A percentile compares a stretch with the other conserved stretches of the same genome.
These are phyloP conservation scores for Rubia balearica DNA, from an alignment of 305 asterid genomes.

Conservation along the genomic window DNA sequence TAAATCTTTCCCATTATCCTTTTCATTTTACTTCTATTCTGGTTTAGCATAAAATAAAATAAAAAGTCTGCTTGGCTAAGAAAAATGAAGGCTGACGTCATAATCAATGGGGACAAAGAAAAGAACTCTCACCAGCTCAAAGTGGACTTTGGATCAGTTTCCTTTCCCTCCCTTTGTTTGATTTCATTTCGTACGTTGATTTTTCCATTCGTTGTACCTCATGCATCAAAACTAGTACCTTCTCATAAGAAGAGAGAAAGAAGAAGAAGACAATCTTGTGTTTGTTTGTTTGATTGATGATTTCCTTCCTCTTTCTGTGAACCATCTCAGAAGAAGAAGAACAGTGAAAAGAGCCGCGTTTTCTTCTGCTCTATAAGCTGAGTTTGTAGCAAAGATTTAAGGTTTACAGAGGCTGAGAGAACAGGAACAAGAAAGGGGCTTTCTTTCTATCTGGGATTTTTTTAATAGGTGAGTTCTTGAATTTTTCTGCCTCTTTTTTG, in stretches of 20 bases:
- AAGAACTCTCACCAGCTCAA: not conserved
- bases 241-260: not conserved
- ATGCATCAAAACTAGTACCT: too few relatives aligned
- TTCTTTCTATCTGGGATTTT: not conserved
- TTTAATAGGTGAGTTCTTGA: not conserved
- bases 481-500: not conserved
- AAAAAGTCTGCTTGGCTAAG: not conserved
- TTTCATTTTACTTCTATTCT: not conserved
- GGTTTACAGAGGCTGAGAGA: not conserved
- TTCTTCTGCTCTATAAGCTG: not conserved
- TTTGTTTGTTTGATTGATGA: slow-evolving; percentile 2
- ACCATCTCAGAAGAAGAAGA: slow-evolving; percentile 14
- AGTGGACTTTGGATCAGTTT: slow-evolving; percentile 14
- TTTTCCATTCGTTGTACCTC: too few relatives aligned
- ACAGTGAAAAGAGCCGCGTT: not conserved
- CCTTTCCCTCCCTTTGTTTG: not conserved
- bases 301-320: slow-evolving; percentile 17
- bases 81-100: slow-evolving; percentile 3
- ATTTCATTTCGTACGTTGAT: not conserved
- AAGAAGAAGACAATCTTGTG: not conserved
- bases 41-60: too few relatives aligned
- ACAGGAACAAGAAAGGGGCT: slow-evolving; percentile 8
- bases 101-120: not conserved
- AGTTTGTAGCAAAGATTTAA: not conserved
- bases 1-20: not conserved